A percentile compares a stretch with the other conserved stretches of the same genome.
Evolutionary conservation across 768 basidiomycete species (phyloP).

Genomic region (Filobasidium wieringae): DNA sequence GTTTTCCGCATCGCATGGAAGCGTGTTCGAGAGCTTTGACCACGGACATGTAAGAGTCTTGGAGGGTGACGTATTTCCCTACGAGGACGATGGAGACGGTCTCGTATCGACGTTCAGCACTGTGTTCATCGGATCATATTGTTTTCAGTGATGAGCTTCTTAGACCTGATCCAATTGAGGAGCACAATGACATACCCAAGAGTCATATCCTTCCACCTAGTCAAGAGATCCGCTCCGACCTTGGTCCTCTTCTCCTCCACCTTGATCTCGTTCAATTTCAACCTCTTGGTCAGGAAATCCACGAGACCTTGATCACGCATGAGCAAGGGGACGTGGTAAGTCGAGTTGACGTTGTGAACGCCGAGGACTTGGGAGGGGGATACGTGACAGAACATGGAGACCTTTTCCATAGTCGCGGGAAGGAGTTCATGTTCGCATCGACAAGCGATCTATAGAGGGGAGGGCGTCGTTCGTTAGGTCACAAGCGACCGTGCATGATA

Average conservation of each 20-base stretch:
- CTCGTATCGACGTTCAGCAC: constrained; percentile 89
- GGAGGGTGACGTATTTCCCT: constrained; percentile 91
- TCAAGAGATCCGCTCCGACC: constrained; percentile 55
- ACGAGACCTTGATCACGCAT: constrained; percentile 87
- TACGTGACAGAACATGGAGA: constrained; percentile 99
- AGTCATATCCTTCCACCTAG: constrained; percentile 73
- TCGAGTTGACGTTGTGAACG: constrained; percentile 89
- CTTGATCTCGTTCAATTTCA: constrained; percentile 54
- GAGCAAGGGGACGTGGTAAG: constrained; percentile 91
- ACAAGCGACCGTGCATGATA: no score
- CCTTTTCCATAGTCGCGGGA: constrained; percentile 78
- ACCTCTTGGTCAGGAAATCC: constrained; percentile 63
- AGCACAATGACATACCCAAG: constrained; percentile 48
- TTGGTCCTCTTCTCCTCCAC: constrained; percentile 50
- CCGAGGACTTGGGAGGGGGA: constrained; percentile 71
- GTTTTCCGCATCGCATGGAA: constrained; percentile 78
- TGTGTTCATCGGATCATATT: constrained; percentile 41
- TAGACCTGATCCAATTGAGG: background rate
- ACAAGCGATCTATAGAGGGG: constrained; percentile 66
- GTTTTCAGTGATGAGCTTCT: constrained; percentile 2
- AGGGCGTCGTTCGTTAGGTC: background rate
- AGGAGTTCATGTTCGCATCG: constrained; percentile 73
- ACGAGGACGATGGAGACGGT: constrained; percentile 79
- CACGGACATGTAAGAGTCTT: constrained; percentile 98
- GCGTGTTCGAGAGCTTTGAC: constrained; percentile 94